phyloP scores from a whole-genome alignment of 768 basidiomycete genomes.

The Podaxis sp. region DNA sequence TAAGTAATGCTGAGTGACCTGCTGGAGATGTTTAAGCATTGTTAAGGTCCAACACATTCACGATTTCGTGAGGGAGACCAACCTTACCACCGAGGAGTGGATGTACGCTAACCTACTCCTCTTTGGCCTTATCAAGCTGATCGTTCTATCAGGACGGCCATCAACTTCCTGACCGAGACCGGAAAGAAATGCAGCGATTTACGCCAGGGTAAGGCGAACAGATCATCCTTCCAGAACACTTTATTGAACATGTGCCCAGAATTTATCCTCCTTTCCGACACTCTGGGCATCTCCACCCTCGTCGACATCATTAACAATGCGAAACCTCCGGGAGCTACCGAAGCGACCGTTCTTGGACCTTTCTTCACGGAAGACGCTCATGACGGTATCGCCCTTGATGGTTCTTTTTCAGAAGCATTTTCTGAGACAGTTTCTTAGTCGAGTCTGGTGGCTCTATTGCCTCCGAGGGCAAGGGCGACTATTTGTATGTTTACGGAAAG shows the following conservation, averaged over 20 bases:
- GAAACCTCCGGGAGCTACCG: conserved; percentile 56
- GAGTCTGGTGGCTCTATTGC: conserved; percentile 71
- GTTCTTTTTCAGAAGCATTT: neutral
- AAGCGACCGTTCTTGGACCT: conserved; percentile 76
- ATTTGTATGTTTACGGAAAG: conserved; percentile 75
- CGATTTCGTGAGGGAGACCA: conserved; percentile 67
- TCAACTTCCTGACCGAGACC: conserved; percentile 71
- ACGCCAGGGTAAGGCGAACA: conserved; percentile 41
- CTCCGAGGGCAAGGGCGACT: conserved; percentile 83
- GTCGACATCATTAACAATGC: conserved; percentile 75
- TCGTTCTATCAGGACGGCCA: conserved; percentile 38
- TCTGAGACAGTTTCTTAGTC: conserved; percentile 35
- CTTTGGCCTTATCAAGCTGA: conserved; percentile 3
- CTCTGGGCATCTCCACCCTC: conserved; percentile 71
- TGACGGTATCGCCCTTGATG: conserved; percentile 42
- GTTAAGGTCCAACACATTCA: conserved; percentile 64
- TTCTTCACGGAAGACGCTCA: conserved; percentile 79
- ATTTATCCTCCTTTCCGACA: conserved; percentile 83
- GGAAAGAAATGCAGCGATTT: conserved; percentile 72
- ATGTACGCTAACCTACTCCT: conserved; percentile 34
- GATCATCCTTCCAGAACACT: conserved; percentile 51
- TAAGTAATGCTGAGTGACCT: neutral
- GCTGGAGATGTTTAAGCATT: neutral
- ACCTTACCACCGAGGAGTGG: conserved; percentile 84
- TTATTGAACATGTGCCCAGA: conserved; percentile 40